phyloP scores from a whole-genome alignment of 441 rosid genomes.

The Croton laevigatus region DNA sequence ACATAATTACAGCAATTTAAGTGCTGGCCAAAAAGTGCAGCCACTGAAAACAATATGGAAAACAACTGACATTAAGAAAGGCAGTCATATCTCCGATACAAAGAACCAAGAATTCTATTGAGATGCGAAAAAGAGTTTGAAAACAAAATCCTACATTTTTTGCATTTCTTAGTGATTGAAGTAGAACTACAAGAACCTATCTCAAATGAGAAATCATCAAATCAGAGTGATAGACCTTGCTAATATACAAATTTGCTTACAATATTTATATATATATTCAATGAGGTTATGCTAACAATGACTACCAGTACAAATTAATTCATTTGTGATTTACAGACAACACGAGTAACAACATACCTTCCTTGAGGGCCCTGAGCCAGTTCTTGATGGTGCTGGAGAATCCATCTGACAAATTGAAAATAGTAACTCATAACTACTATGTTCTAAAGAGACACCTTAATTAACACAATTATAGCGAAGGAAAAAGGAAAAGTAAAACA shows the following conservation, averaged over 20 bases:
- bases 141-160: neutral
- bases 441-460: constrained; percentile 15
- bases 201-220: neutral
- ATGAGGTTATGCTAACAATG: constrained; percentile 6
- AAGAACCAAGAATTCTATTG: too few species aligned
- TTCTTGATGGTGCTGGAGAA: constrained; percentile 67
- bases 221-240: neutral
- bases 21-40: constrained; percentile 1
- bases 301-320: constrained; percentile 10
- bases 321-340: constrained; percentile 3
- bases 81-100: too few species aligned
- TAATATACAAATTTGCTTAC: constrained; percentile 4
- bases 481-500: constrained; percentile 15
- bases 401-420: constrained; percentile 50
- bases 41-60: neutral
- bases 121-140: too few species aligned
- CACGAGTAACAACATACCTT: constrained; percentile 57
- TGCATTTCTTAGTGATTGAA: neutral
- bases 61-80: too few species aligned
- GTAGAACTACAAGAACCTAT: neutral
- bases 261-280: constrained; percentile 6
- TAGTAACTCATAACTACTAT: constrained; percentile 16
- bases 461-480: constrained; percentile 6
- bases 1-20: neutral
- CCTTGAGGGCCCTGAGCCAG: constrained; percentile 76